Percentiles rank a stretch among this genome's conserved stretches.
Evolutionary conservation across 768 basidiomycete species (phyloP).

Genomic region (Pleurotus salmoneostramineus): DNA sequence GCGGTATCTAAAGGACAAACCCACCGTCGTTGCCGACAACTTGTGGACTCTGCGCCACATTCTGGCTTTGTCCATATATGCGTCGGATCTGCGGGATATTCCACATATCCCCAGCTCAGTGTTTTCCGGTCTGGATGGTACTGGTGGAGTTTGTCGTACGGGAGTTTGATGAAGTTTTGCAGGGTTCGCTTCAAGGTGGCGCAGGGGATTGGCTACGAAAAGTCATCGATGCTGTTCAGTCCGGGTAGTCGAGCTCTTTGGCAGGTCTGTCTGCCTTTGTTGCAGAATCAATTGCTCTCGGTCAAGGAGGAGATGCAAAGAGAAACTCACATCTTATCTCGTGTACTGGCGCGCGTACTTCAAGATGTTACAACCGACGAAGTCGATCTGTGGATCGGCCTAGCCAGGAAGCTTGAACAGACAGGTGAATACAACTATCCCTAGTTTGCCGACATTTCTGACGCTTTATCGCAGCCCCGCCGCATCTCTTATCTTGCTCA

Average conservation of each 20-base stretch:
- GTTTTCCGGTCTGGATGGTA: constrained; percentile 24
- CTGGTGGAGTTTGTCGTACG: constrained; percentile 19
- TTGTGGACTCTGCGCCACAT: constrained; percentile 71
- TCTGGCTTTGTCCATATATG: constrained; percentile 56
- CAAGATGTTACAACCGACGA: constrained; percentile 58
- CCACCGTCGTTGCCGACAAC: constrained; percentile 53
- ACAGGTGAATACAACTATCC: constrained; percentile 40
- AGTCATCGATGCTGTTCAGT: constrained; percentile 2
- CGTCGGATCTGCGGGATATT: constrained; percentile 55
- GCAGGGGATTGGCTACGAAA: constrained; percentile 7
- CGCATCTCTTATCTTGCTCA: constrained; percentile 62
- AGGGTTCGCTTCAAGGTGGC: background rate
- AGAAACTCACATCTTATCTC: constrained; percentile 56
- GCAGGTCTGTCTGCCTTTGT: constrained; percentile 22
- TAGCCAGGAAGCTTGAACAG: constrained; percentile 63
- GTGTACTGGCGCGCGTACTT: constrained; percentile 56
- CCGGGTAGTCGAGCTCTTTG: background rate
- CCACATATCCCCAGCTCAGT: constrained; percentile 45
- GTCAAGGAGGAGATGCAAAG: constrained; percentile 40
- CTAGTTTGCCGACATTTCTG: background rate
- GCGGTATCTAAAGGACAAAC: constrained; percentile 50
- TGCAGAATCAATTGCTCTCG: constrained; percentile 25
- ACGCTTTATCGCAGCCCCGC: constrained; percentile 47
- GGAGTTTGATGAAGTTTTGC: constrained; percentile 14
- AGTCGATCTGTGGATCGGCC: constrained; percentile 71